Evolutionary conservation across 2,329 filamentous ascomycete species (phyloP).

Genomic region (Camptophora hylomeconis): DNA sequence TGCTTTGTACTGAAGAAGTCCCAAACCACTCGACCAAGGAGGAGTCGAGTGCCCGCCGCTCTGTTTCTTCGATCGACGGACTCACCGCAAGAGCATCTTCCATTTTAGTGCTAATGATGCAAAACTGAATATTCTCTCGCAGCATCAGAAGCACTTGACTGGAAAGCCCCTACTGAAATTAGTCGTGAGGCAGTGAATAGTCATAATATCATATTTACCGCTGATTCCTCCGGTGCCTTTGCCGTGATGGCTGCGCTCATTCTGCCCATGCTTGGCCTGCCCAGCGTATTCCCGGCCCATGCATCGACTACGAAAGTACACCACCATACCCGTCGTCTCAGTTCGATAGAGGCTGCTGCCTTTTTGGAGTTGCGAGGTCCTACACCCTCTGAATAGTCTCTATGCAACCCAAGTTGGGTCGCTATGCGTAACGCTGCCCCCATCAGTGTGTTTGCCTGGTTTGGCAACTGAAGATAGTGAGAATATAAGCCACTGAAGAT

Average conservation of each 20-base stretch:
- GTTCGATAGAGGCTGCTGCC: conserved; percentile 44
- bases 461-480: conserved; percentile 64
- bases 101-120: conserved; percentile 63
- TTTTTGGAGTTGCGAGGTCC: conserved; percentile 27
- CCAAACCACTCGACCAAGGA: conserved; percentile 62
- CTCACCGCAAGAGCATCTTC: conserved; percentile 62
- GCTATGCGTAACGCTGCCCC: conserved; percentile 62
- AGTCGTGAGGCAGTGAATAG: conserved; percentile 20
- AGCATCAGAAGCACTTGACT: conserved; percentile 7
- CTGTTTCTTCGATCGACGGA: conserved; percentile 52
- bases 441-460: conserved; percentile 61
- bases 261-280: conserved; percentile 55
- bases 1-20: conserved; percentile 52
- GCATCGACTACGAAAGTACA: conserved; percentile 61
- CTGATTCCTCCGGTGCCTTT: conserved; percentile 45
- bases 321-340: conserved; percentile 60
- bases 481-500: conserved; percentile 65
- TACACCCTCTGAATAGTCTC: conserved; percentile 42
- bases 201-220: too few relatives aligned
- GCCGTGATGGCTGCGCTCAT: conserved; percentile 58
- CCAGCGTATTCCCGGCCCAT: conserved; percentile 59
- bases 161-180: too few relatives aligned
- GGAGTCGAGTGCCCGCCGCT: conserved; percentile 52
- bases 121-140: conserved; percentile 64
- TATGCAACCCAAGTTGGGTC: conserved; percentile 58